Conservation (phyloP, 176 grass and related monocot species). For the Panicum miliaceum region DNA sequence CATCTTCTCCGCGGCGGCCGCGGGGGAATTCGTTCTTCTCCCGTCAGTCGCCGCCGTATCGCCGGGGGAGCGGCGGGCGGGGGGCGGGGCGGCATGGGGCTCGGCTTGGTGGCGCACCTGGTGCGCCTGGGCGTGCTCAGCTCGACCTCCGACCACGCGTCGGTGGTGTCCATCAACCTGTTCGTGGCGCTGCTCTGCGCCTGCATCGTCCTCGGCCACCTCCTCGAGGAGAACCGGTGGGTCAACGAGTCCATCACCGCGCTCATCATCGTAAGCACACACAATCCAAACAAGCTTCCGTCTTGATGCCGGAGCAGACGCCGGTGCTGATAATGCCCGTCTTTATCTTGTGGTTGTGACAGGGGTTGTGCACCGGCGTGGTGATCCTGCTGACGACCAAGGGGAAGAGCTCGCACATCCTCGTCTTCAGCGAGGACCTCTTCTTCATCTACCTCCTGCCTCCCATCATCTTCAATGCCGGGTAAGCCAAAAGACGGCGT, state of each 20-base stretch:
- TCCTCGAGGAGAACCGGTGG: conserved; percentile 94
- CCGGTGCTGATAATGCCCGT: not conserved
- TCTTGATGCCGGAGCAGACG: not conserved
- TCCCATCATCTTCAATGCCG: conserved; percentile 99
- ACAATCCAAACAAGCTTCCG: no score
- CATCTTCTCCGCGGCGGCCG: not conserved
- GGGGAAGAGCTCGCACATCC: conserved; percentile 91
- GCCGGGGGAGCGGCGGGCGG: not conserved
- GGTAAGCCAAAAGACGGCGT: conserved; percentile 44
- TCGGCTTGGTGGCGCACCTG: conserved; percentile 54
- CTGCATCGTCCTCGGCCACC: conserved; percentile 95
- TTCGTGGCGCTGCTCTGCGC: conserved; percentile 82
- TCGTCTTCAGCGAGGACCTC: conserved; percentile 98
- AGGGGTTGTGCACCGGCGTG: conserved; percentile 92
- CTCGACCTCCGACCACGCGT: conserved; percentile 76
- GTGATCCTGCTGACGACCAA: conserved; percentile 82
- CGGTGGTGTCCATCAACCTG: conserved; percentile 93
- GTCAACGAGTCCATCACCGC: conserved; percentile 97
- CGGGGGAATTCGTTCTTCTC: not conserved
- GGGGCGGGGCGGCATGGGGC: conserved; percentile 45
- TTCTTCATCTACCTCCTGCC: conserved; percentile 99
- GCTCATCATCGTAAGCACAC: conserved; percentile 68
- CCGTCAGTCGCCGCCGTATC: not conserved
- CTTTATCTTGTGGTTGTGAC: not conserved
- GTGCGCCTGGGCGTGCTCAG: conserved; percentile 57